phyloP scores from a whole-genome alignment of 73 alveolate species.

The Tetrahymena elliotti region DNA sequence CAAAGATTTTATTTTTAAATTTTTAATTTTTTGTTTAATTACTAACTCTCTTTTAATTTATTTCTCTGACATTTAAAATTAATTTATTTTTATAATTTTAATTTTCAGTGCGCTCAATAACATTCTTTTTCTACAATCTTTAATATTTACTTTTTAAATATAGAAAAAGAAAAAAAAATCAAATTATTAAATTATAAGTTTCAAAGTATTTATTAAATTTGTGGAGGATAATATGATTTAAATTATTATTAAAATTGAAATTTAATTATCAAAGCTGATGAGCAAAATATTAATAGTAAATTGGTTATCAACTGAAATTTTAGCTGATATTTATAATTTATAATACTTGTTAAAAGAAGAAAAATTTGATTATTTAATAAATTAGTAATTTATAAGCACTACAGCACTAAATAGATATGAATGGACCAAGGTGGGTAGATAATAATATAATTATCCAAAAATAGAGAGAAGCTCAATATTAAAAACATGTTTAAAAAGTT shows the following conservation, averaged over 20 bases:
- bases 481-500: neutral
- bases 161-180: no score
- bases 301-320: neutral
- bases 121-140: no score
- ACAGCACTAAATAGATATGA: neutral
- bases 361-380: neutral
- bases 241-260: neutral
- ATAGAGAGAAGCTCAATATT: neutral
- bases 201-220: neutral
- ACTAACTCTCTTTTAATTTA: no score
- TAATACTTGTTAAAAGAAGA: neutral
- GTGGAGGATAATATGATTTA: neutral
- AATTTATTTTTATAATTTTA: no score
- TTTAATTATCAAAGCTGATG: neutral
- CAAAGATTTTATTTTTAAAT: no score
- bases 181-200: neutral
- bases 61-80: no score
- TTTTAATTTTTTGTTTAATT: no score
- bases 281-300: neutral
- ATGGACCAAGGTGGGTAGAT: slow-evolving; percentile 1
- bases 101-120: no score
- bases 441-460: neutral
- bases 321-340: neutral
- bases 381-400: no score
- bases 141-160: no score